Percentiles rank a stretch among this genome's conserved stretches.
phyloP scores from a whole-genome alignment of 306 rosid genomes.

The Sindora glabra region DNA sequence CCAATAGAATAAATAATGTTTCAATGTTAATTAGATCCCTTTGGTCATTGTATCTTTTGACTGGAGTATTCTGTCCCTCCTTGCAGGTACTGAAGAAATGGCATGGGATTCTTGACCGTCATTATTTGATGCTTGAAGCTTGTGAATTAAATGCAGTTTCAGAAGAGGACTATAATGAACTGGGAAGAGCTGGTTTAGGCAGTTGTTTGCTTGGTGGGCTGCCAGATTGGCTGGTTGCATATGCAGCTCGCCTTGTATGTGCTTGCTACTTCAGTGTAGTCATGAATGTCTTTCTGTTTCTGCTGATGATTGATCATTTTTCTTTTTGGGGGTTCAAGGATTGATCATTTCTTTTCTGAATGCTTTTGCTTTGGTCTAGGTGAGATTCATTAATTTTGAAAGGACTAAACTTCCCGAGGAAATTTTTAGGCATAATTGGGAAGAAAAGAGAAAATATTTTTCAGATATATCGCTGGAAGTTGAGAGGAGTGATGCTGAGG shows the following conservation, averaged over 20 bases:
- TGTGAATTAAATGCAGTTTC: constrained; percentile 75
- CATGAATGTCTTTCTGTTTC: neutral
- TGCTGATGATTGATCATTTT: neutral
- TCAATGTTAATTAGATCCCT: neutral
- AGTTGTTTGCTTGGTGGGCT: constrained; percentile 94
- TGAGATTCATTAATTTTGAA: constrained; percentile 84
- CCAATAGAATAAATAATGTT: neutral
- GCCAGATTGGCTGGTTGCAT: constrained; percentile 95
- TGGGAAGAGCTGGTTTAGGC: constrained; percentile 96
- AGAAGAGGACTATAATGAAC: constrained; percentile 82
- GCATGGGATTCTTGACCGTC: constrained; percentile 87
- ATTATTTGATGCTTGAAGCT: constrained; percentile 86
- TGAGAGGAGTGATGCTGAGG: constrained; percentile 93
- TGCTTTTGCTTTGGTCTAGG: constrained; percentile 47
- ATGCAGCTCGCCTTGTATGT: constrained; percentile 94
- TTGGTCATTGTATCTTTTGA: constrained; percentile 15
- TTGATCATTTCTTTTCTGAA: constrained; percentile 7
- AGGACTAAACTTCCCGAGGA: constrained; percentile 94
- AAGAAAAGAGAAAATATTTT: constrained; percentile 80
- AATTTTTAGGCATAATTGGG: constrained; percentile 77
- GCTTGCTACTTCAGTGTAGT: constrained; percentile 5
- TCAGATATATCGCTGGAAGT: constrained; percentile 86
- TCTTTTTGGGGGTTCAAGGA: too few species aligned
- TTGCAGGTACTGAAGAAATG: constrained; percentile 79
- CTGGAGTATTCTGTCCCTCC: constrained; percentile 10